phyloP scores from a whole-genome alignment of 176 grass and related monocot species.

The Carex cristatella region DNA sequence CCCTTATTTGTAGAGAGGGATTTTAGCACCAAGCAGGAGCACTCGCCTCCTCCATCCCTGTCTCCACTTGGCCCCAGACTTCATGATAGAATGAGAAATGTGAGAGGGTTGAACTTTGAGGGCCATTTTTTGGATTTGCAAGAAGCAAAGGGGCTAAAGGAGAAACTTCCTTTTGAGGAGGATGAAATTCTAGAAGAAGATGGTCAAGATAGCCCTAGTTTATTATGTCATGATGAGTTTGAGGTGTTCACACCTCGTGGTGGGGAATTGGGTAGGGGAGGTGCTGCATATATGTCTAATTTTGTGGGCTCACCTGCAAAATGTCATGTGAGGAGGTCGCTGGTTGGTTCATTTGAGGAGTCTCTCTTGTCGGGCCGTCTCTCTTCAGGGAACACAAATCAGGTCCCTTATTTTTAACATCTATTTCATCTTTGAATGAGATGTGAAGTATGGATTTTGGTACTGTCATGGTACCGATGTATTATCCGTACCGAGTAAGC shows the following conservation, averaged over 20 bases:
- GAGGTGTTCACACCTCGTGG: slow-evolving; percentile 36
- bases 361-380: slow-evolving; percentile 91
- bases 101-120: slow-evolving; percentile 41
- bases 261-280: background rate
- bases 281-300: slow-evolving; percentile 13
- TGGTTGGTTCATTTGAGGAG: slow-evolving; percentile 96
- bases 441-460: background rate
- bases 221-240: slow-evolving; percentile 43
- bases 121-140: slow-evolving; percentile 35
- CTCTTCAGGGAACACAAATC: slow-evolving; percentile 70
- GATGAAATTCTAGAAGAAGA: slow-evolving; percentile 23
- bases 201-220: slow-evolving; percentile 32
- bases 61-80: slow-evolving; percentile 88
- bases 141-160: slow-evolving; percentile 26
- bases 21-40: slow-evolving; percentile 39
- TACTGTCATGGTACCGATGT: background rate
- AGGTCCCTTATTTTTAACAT: slow-evolving; percentile 30
- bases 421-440: background rate
- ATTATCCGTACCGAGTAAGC: background rate
- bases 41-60: slow-evolving; percentile 57
- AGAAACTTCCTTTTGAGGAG: slow-evolving; percentile 35
- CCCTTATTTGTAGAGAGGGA: slow-evolving; percentile 54
- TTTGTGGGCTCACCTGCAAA: slow-evolving; percentile 11
- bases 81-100: slow-evolving; percentile 45
- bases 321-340: slow-evolving; percentile 57